These are phyloP conservation scores for Pseudozyma tsukubaensis DNA, from an alignment of 1,284 basidiomycete species.

Conservation along the genomic window DNA sequence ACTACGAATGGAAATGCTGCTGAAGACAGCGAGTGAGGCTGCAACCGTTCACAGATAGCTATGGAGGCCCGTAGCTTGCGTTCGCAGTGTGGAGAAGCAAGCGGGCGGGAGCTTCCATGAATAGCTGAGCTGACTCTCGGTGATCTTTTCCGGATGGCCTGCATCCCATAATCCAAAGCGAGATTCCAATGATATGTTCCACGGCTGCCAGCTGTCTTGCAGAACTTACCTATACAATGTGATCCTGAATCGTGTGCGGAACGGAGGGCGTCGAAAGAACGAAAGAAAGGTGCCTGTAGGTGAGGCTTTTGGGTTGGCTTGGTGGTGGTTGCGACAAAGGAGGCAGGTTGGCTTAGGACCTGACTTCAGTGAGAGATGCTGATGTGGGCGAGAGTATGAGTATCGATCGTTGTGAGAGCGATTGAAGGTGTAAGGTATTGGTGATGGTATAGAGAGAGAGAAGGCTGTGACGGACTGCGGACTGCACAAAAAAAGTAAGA, in stretches of 20 bases:
- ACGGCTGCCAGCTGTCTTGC: background rate
- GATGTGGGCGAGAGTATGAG: constrained; percentile 7
- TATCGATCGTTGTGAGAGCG: constrained; percentile 13
- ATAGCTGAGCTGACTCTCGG: too few species aligned
- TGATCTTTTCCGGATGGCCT: too few species aligned
- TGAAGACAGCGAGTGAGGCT: too few species aligned
- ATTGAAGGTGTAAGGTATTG: constrained; percentile 10
- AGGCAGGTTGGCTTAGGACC: constrained; percentile 49
- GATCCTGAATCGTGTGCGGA: constrained; percentile 16
- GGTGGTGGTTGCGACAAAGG: constrained; percentile 15
- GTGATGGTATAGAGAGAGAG: constrained; percentile 13
- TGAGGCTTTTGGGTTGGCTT: constrained; percentile 31
- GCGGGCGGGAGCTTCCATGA: too few species aligned
- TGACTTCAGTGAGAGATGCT: constrained; percentile 22
- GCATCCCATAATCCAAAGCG: too few species aligned
- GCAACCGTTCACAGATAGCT: too few species aligned
- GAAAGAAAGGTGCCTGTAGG: constrained; percentile 13
- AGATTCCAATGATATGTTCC: background rate
- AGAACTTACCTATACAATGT: constrained; percentile 23
- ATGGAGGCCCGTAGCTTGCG: too few species aligned
- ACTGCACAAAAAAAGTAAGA: background rate
- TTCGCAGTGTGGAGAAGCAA: too few species aligned
- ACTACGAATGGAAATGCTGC: too few species aligned
- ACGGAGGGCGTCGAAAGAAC: constrained; percentile 13
- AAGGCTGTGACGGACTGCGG: background rate